These are phyloP conservation scores for Candida maris DNA, from an alignment of 805 yeast genomes.

Conservation along the genomic window DNA sequence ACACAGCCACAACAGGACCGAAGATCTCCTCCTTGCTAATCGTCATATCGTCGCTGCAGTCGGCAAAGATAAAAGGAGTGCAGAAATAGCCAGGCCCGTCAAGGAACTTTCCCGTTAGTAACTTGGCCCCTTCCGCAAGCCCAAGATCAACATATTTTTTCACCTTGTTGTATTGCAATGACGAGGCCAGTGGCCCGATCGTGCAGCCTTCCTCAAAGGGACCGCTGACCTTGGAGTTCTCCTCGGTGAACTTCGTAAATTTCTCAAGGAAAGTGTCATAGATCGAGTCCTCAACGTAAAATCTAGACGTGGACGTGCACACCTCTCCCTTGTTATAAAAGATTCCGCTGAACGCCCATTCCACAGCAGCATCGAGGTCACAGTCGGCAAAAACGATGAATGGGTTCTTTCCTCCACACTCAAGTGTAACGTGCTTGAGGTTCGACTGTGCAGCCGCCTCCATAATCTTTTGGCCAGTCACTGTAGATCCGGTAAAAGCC, in stretches of 20 bases:
- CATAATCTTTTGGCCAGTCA: conserved; percentile 68
- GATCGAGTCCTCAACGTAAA: conserved; percentile 40
- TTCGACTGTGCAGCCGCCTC: conserved; percentile 56
- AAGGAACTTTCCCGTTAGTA: conserved; percentile 62
- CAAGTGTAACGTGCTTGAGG: conserved; percentile 55
- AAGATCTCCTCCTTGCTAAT: conserved; percentile 73
- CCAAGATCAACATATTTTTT: conserved; percentile 65
- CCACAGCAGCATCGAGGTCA: conserved; percentile 48
- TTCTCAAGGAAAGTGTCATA: conserved; percentile 40
- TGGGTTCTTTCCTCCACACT: conserved; percentile 62
- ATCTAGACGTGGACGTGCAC: conserved; percentile 45
- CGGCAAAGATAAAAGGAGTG: conserved; percentile 69
- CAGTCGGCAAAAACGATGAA: conserved; percentile 50
- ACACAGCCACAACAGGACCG: conserved; percentile 73
- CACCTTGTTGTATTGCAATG: conserved; percentile 62
- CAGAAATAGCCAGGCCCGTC: conserved; percentile 64
- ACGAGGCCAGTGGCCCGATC: conserved; percentile 75
- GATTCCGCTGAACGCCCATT: conserved; percentile 48
- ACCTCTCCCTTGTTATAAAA: conserved; percentile 47
- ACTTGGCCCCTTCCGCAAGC: conserved; percentile 63
- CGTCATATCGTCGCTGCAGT: conserved; percentile 59
- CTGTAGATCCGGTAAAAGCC: conserved; percentile 81
- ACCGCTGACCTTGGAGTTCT: conserved; percentile 53
- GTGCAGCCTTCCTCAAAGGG: conserved; percentile 65
- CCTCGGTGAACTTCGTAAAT: conserved; percentile 35